A percentile compares a stretch with the other conserved stretches of the same genome.
Evolutionary conservation across 306 rosid species (phyloP).

Genomic region (Trichosanthes cucumerina): DNA sequence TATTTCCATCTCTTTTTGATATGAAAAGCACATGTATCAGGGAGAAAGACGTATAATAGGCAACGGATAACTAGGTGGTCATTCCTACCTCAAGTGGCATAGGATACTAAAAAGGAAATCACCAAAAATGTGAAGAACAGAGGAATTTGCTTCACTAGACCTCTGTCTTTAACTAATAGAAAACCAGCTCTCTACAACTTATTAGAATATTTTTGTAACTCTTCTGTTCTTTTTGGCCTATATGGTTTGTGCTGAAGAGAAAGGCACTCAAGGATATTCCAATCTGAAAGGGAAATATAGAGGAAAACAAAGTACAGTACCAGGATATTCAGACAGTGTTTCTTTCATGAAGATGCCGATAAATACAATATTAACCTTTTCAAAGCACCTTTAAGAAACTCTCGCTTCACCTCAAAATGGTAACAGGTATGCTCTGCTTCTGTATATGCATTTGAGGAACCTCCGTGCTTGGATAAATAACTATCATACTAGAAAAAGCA

Average conservation of each 20-base stretch:
- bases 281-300: not conserved
- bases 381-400: slow-evolving; percentile 82
- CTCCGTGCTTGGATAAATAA: slow-evolving; percentile 97
- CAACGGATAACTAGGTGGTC: not conserved
- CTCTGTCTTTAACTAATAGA: not conserved
- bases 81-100: not conserved
- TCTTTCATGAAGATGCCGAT: not conserved
- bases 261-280: not conserved
- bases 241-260: not conserved
- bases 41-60: not conserved
- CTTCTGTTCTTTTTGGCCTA: not conserved
- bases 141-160: not conserved
- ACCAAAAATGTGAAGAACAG: not conserved
- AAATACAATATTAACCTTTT: slow-evolving; percentile 42
- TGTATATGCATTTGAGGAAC: slow-evolving; percentile 90
- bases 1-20: not conserved
- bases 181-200: not conserved
- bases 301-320: not conserved
- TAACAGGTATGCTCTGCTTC: slow-evolving; percentile 93
- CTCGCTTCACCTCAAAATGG: slow-evolving; percentile 89
- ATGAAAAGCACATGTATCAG: not conserved
- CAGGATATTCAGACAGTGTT: not conserved
- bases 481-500: slow-evolving; percentile 75
- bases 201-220: not conserved
- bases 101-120: not conserved